Percentiles rank a stretch among this genome's conserved stretches.
These are phyloP conservation scores for Leishmania arabica DNA, from an alignment of 208 protist species.

Conservation along the genomic window DNA sequence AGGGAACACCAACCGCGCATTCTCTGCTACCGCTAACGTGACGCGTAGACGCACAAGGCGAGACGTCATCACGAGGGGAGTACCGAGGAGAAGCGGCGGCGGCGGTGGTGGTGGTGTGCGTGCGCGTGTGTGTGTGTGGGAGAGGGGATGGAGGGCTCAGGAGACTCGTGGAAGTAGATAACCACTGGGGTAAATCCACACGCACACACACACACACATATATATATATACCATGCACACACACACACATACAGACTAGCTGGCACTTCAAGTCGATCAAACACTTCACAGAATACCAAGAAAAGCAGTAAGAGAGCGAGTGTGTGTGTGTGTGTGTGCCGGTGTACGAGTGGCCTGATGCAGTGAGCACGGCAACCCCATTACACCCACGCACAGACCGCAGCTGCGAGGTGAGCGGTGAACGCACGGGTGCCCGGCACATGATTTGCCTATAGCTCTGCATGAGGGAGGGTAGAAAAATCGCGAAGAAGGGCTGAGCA, in stretches of 20 bases:
- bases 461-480: background rate
- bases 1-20: background rate
- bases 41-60: background rate
- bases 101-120: background rate
- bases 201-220: background rate
- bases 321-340: no score
- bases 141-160: background rate
- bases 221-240: background rate
- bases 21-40: background rate
- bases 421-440: background rate
- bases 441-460: background rate
- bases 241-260: background rate
- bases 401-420: background rate
- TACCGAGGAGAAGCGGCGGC: no score
- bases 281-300: background rate
- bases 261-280: no score
- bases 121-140: slow-evolving; percentile 6
- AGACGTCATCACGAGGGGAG: background rate
- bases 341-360: background rate
- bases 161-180: background rate
- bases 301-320: background rate
- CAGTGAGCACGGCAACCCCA: background rate
- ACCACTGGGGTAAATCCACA: background rate
- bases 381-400: background rate
- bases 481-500: background rate